Evolutionary conservation across 2,329 filamentous ascomycete species (phyloP), one percentile per base, ranked within the genome.

Genomic region (Graphilbum fragrans): DNA sequence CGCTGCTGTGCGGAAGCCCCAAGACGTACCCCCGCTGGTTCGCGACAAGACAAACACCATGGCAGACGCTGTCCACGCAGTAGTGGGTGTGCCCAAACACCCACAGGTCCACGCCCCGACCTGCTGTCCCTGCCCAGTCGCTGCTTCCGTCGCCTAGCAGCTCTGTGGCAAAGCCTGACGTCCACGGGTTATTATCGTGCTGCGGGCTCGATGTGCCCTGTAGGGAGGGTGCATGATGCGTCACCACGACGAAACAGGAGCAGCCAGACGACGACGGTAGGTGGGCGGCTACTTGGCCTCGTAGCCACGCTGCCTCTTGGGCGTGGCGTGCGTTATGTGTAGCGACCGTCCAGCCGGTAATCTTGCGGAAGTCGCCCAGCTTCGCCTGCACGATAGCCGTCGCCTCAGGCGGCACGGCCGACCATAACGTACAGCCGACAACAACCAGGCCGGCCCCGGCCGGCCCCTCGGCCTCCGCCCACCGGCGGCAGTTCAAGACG

Each of bases 341-440:
- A 14, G 64, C 57, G 0, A 70, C 54, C 0, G 60, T 65, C 74
- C 74, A 80, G 4, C 52, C 56, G 16, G 53, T 33, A n/a, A 79
- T 77, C 22, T 63, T 61, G 21, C 64, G 57, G 40, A 74, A 78
- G 52, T 80, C 75, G 18, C 62, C 65, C 10, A 77, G 58, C 44
- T 59, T 67, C 27, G 54, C 53, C 21, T 55, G 37, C 14, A 78
- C 65, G 5, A 63, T 50, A 0, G 53, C 52, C 11, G 49, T 55
- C 5, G 58, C 56, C 5, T 61, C 54, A 0, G 58, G 46, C 0
- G 67, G 59, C 6, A 80, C 62, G 0, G 55, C 47, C 2, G 72
- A 75, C 68, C 73, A 77, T 0, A 80, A 58, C 2, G 72, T 75
- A 47, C 70, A 77, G 6, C 74, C 74, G 2, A 79, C 53, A 3